Evolutionary conservation across 768 basidiomycete genomes (phyloP), one percentile per base, ranked within the genome.

Genomic region (Gloeophyllum trabeum): DNA sequence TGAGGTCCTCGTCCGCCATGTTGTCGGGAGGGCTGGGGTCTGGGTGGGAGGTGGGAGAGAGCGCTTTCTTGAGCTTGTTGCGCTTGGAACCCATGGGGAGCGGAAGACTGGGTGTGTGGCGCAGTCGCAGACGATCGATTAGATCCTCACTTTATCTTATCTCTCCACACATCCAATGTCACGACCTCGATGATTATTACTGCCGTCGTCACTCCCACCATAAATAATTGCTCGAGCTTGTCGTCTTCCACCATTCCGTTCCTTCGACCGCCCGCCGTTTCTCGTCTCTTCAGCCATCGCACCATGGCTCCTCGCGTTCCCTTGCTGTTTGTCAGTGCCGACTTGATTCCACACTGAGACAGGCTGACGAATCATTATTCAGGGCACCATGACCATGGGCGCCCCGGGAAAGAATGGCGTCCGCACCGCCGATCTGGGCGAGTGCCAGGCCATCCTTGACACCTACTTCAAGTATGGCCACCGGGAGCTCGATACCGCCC

Each of bases 1-100:
- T 67, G 37, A 90, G 67, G 6, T 71, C 70, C 35, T 76, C 72
- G 43, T 81, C 73, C 34, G 71, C 69, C 16, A 48, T 49, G 23
- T 36, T 23, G 5, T 22, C 41, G 22, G 46, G 46, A 23, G 64
- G 57, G 1, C 57, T 45, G 13, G 56, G 55, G 5, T 57, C 51
- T 19, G 59, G 48, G 12, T 42, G 35, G 20, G 53, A 34, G 12
- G 48, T 42, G 5, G 60, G 48, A 13, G 67, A 53, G 36, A 62
- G 20, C 19, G 51, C 45, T 55, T 77, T 75, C 61, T 75, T 76
- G 37, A 64, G 46, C 58, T 76, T 80, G 50, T 68, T 74, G 55
- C 63, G 69, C 57, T 78, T 86, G 44, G 70, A 65, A 38, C 66
- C 65, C 75, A 76, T 76, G 37, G 43, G 46, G 43, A 35, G 28